phyloP scores from a whole-genome alignment of 2,329 filamentous ascomycete genomes.

The Nannizziopsis barbatae region DNA sequence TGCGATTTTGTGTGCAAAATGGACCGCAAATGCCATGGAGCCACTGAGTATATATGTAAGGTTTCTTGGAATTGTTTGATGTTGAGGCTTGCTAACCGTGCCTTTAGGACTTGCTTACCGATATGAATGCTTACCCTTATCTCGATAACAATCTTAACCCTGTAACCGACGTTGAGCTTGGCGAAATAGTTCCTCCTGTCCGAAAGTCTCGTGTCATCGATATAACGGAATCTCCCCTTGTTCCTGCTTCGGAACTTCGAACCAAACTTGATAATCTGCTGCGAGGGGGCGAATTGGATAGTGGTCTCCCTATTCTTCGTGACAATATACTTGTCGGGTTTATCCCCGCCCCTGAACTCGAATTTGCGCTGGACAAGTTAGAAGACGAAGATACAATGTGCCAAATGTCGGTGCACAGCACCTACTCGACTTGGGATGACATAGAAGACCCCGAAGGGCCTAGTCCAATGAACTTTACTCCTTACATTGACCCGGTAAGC shows the following conservation, averaged over 20 bases:
- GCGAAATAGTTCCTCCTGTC: slow-evolving; percentile 69
- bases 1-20: slow-evolving; percentile 88
- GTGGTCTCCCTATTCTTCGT: slow-evolving; percentile 76
- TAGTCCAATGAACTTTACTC: slow-evolving; percentile 75
- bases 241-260: slow-evolving; percentile 65
- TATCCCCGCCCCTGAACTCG: slow-evolving; percentile 86
- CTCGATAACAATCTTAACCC: slow-evolving; percentile 94
- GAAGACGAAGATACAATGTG: slow-evolving; percentile 63
- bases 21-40: slow-evolving; percentile 92
- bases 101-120: slow-evolving; percentile 68
- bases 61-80: slow-evolving; percentile 11
- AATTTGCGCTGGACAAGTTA: slow-evolving; percentile 80
- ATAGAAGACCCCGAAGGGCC: slow-evolving; percentile 47
- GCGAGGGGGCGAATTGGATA: slow-evolving; percentile 77
- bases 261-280: slow-evolving; percentile 72
- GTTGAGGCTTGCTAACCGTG: slow-evolving; percentile 14
- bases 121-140: slow-evolving; percentile 96
- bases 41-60: slow-evolving; percentile 82
- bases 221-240: slow-evolving; percentile 68
- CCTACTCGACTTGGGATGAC: slow-evolving; percentile 33
- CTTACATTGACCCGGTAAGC: slow-evolving; percentile 74
- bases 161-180: slow-evolving; percentile 76
- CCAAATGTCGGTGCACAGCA: slow-evolving; percentile 61
- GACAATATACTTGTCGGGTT: slow-evolving; percentile 72
- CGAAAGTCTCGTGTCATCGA: slow-evolving; percentile 74